Evolutionary conservation across 345 rosid genomes (phyloP).

Genomic region (Carallia pectinifolia): DNA sequence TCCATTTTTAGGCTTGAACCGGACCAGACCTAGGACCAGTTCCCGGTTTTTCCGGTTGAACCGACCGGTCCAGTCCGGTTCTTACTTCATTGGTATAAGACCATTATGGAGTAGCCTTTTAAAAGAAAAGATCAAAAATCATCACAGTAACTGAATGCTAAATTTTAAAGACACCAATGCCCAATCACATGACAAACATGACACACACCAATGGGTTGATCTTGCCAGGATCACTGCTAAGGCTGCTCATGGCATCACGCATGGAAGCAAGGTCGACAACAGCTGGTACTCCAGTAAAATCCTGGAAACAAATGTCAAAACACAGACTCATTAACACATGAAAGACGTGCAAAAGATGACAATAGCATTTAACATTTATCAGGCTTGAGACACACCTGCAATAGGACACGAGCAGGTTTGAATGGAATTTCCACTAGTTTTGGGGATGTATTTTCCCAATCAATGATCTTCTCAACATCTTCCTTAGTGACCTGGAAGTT

Average conservation of each 20-base stretch:
- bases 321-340: slow-evolving; percentile 12
- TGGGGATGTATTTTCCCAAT: slow-evolving; percentile 87
- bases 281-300: slow-evolving; percentile 99
- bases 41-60: no score
- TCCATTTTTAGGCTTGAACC: no score
- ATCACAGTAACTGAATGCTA: neutral
- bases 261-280: slow-evolving; percentile 98
- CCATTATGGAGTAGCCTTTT: neutral
- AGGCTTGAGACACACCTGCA: slow-evolving; percentile 51
- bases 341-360: neutral
- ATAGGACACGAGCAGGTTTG: slow-evolving; percentile 96
- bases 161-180: neutral
- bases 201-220: slow-evolving; percentile 77
- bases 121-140: neutral
- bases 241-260: slow-evolving; percentile 97
- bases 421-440: slow-evolving; percentile 98
- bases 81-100: neutral
- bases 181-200: slow-evolving; percentile 2
- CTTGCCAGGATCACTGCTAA: slow-evolving; percentile 85
- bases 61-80: no score
- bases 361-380: neutral
- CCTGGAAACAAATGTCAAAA: slow-evolving; percentile 43
- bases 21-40: no score
- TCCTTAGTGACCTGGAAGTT: slow-evolving; percentile 89
- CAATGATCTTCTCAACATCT: slow-evolving; percentile 93